phyloP scores from a whole-genome alignment of 2,329 filamentous ascomycete species.

The Penicillium griseofulvum region DNA sequence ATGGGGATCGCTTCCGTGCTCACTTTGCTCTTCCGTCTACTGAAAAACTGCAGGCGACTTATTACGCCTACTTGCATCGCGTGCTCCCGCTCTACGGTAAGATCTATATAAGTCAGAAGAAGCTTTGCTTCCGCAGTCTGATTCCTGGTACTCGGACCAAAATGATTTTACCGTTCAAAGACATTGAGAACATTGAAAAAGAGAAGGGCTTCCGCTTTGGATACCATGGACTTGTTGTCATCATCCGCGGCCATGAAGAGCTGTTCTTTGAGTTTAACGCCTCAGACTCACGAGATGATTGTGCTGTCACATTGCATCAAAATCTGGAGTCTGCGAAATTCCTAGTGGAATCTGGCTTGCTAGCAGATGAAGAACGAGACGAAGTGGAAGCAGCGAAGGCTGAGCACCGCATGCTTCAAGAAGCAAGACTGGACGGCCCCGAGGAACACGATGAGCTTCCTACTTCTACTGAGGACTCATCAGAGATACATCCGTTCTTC shows the following conservation, averaged over 20 bases:
- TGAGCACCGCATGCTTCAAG: conserved; percentile 76
- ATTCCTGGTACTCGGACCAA: conserved; percentile 88
- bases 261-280: conserved; percentile 91
- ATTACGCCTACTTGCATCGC: conserved; percentile 87
- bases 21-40: conserved; percentile 86
- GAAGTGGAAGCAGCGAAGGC: conserved; percentile 72
- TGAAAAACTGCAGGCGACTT: conserved; percentile 82
- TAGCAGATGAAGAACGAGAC: conserved; percentile 66
- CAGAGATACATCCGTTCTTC: conserved; percentile 69
- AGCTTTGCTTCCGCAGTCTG: conserved; percentile 90
- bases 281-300: conserved; percentile 79
- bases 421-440: conserved; percentile 59
- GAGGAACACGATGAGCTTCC: conserved; percentile 30
- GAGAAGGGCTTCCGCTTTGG: conserved; percentile 92
- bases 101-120: conserved; percentile 84
- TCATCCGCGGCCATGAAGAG: conserved; percentile 91
- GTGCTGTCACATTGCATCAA: conserved; percentile 74
- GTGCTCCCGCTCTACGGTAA: conserved; percentile 93
- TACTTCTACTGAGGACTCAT: conserved; percentile 30
- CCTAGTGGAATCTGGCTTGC: conserved; percentile 65
- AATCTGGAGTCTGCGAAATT: conserved; percentile 70
- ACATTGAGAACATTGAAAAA: conserved; percentile 90
- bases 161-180: conserved; percentile 82
- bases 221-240: conserved; percentile 86
- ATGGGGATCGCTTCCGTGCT: conserved; percentile 70